Evolutionary conservation across 345 rosid species (phyloP), one percentile per base, ranked within the genome.

Genomic region (Trapa bicornis): DNA sequence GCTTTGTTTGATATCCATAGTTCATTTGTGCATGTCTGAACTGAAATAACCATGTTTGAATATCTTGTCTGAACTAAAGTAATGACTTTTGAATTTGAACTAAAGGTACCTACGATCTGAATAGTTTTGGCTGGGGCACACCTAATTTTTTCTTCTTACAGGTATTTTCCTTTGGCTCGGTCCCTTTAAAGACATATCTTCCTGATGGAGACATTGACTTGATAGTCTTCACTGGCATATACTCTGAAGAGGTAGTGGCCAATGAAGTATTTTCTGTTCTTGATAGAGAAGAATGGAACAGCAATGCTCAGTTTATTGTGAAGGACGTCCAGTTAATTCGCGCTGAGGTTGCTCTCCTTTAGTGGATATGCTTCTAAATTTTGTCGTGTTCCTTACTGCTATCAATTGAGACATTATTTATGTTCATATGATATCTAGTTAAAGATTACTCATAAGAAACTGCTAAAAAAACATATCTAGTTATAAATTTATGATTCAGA

Each of bases 181-280:
- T 91, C 9, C 97, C 97, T 2, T 76, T 91, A 80, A 91, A 82
- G 82, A 91, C 97, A 4, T 91, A 91, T 86, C 97, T 91, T 70
- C 97, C 97, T 61, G 97, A 92, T 77, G 96, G 96, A 64, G 98
- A 92, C 75, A 89, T 92, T 77, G 98, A 92, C 77, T 75, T 92
- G 80, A 92, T 94, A 17, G 85, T 89, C 74, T 82, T 92, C 74
- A 86, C 88, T 76, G 84, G 83, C 48, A 66, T 63, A 35, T 76
- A 74, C 70, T 65, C 70, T 10, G 96, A 87, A 69, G 90, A 89
- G 71, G 87, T 87, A 52, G 63, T 89, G 70, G 92, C 89, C 56
- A 73, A 72, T 64, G 77, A 84, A 29, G 83, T 85, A 54, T 82
- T 75, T 60, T 50, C 87, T 47, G 84, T 87, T 57, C 91, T 89